Conservation (phyloP, 306 rosid species). For the Lupinus albus region DNA sequence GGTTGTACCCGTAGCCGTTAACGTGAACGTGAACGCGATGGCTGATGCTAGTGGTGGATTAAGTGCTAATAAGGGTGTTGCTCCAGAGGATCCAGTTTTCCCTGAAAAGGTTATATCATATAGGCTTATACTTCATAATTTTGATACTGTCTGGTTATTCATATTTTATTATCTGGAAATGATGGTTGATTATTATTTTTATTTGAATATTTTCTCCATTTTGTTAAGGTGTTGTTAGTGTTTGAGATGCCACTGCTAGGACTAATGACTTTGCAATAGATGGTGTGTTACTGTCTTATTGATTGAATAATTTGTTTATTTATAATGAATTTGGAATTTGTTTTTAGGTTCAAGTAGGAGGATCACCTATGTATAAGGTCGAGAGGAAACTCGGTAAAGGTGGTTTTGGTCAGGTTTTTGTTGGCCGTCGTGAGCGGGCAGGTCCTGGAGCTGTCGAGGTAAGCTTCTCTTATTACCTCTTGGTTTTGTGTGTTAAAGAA, state of each 20-base stretch:
- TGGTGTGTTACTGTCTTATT: not conserved
- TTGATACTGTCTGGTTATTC: not conserved
- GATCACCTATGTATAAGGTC: constrained; percentile 83
- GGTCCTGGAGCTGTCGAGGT: constrained; percentile 84
- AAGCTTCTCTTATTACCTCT: constrained; percentile 16
- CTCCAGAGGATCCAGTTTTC: constrained; percentile 79
- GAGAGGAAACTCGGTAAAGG: constrained; percentile 95
- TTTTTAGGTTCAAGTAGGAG: constrained; percentile 83
- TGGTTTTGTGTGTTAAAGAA: not conserved
- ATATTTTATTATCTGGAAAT: too few species aligned
- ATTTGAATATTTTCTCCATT: not conserved
- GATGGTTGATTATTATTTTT: not conserved
- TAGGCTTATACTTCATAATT: not conserved
- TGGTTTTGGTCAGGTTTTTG: constrained; percentile 97
- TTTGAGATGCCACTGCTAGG: not conserved
- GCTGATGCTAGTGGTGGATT: constrained; percentile 85
- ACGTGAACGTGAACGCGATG: constrained; percentile 42
- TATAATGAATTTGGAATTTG: not conserved
- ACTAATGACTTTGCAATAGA: not conserved
- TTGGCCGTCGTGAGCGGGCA: constrained; percentile 87
- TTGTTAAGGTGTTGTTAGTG: not conserved
- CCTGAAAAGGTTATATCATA: constrained; percentile 67
- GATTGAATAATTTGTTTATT: not conserved
- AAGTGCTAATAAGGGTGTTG: constrained; percentile 82
- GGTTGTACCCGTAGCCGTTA: constrained; percentile 47